phyloP scores from a whole-genome alignment of 202 grass and related monocot species.

The Zizania palustris region DNA sequence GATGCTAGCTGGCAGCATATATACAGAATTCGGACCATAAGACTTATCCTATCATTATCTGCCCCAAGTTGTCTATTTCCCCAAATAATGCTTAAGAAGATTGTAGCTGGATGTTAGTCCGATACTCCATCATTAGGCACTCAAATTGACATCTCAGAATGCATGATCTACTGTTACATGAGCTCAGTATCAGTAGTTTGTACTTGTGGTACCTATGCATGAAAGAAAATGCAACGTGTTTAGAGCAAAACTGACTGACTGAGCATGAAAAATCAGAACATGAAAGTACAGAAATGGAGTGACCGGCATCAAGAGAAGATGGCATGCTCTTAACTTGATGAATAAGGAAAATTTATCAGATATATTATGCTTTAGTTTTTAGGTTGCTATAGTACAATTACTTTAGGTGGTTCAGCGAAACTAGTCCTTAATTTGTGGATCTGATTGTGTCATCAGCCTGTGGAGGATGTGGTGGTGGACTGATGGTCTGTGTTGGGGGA shows the following conservation, averaged over 20 bases:
- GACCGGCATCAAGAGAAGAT: background rate
- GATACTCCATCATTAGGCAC: slow-evolving; percentile 14
- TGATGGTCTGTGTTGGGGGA: background rate
- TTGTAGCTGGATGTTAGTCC: slow-evolving; percentile 8
- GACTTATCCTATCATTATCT: too few species aligned
- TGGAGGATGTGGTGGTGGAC: background rate
- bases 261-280: background rate
- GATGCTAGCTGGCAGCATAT: too few species aligned
- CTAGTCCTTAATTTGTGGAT: slow-evolving; percentile 1
- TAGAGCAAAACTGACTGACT: background rate
- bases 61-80: slow-evolving; percentile 4
- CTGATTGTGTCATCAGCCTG: background rate
- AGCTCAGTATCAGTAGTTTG: slow-evolving; percentile 2
- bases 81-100: background rate
- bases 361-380: background rate
- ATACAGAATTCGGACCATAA: too few species aligned
- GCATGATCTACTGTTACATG: background rate
- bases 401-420: slow-evolving; percentile 20
- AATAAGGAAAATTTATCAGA: background rate
- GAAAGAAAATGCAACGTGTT: slow-evolving; percentile 1
- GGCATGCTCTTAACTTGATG: background rate
- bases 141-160: background rate
- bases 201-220: background rate
- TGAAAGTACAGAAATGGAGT: background rate
- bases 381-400: background rate